A percentile compares a stretch with the other conserved stretches of the same genome.
Evolutionary conservation across 1,284 basidiomycete species (phyloP).

Genomic region (Cutaneotrichosporon mucoides): DNA sequence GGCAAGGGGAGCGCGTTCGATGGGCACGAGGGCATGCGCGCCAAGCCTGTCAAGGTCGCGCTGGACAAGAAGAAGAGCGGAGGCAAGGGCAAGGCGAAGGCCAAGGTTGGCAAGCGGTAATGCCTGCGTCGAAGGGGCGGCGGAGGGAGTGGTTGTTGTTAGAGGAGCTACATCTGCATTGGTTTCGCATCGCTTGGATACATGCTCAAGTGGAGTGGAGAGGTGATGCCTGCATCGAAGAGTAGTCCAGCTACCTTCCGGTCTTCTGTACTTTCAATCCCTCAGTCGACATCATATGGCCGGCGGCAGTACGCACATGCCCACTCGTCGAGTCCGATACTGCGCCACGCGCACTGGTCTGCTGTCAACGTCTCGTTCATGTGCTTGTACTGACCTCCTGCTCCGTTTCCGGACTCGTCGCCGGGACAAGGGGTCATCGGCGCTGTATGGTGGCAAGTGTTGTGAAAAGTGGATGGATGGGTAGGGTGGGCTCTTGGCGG

Average conservation of each 20-base stretch:
- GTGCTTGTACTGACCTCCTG: neutral
- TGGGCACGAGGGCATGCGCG: conserved; percentile 42
- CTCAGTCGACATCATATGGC: neutral
- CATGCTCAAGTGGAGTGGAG: too few relatives aligned
- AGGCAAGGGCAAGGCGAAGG: conserved; percentile 22
- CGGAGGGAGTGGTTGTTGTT: too few relatives aligned
- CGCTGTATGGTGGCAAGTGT: neutral
- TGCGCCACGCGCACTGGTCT: neutral
- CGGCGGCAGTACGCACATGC: neutral
- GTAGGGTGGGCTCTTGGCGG: neutral
- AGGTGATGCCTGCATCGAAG: too few relatives aligned
- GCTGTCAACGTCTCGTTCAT: neutral
- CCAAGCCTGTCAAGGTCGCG: conserved; percentile 38
- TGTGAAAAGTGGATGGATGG: too few relatives aligned
- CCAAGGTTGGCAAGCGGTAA: conserved; percentile 2
- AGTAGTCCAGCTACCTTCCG: too few relatives aligned
- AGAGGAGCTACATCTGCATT: too few relatives aligned
- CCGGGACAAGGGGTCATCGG: neutral
- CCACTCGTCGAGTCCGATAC: neutral
- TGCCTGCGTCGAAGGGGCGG: too few relatives aligned
- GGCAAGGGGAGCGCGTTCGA: conserved; percentile 30
- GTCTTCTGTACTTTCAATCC: too few relatives aligned
- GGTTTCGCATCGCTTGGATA: too few relatives aligned
- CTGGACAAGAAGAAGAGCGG: conserved; percentile 40
- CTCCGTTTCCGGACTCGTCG: neutral